Percentiles rank a stretch among this genome's conserved stretches.
Conservation (phyloP, 768 basidiomycete species). For the Tricholoma sp. region DNA sequence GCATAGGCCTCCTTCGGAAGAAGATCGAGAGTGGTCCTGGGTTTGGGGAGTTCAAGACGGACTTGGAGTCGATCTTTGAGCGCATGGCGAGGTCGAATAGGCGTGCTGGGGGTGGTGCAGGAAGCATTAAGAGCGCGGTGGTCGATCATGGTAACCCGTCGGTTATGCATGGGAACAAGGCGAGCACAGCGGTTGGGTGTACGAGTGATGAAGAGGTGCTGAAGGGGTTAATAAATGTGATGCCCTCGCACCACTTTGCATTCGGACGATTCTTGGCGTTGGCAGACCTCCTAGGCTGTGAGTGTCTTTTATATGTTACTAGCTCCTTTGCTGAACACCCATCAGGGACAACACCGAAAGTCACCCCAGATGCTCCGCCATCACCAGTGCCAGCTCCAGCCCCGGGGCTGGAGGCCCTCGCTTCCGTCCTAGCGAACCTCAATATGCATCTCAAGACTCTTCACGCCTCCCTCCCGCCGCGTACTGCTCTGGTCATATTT, state of each 20-base stretch:
- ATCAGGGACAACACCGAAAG: conserved; percentile 61
- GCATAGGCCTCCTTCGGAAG: conserved; percentile 75
- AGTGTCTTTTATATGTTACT: conserved; percentile 22
- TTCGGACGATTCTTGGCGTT: conserved; percentile 84
- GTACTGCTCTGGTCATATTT: conserved; percentile 81
- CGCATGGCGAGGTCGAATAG: conserved; percentile 57
- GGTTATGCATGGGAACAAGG: conserved; percentile 83
- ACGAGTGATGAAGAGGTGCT: conserved; percentile 74
- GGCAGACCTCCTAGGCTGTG: conserved; percentile 80
- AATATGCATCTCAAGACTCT: conserved; percentile 58
- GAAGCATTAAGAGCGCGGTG: conserved; percentile 55
- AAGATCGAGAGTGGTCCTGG: conserved; percentile 75
- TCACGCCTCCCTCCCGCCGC: conserved; percentile 65
- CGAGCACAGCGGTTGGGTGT: conserved; percentile 72
- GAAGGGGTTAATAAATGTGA: conserved; percentile 54
- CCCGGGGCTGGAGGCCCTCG: conserved; percentile 29
- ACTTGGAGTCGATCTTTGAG: conserved; percentile 87
- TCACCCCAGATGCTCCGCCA: conserved; percentile 30
- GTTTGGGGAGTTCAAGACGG: conserved; percentile 84
- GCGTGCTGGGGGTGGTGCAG: conserved; percentile 29
- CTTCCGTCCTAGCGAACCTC: conserved; percentile 41
- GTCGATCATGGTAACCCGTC: conserved; percentile 83
- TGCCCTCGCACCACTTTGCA: conserved; percentile 69
- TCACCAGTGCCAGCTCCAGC: conserved; percentile 23
- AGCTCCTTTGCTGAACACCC: not conserved